Evolutionary conservation across 1,139 yeast species (phyloP), one percentile per base, ranked within the genome.

Genomic region (Debaryomyces psychrophilus): DNA sequence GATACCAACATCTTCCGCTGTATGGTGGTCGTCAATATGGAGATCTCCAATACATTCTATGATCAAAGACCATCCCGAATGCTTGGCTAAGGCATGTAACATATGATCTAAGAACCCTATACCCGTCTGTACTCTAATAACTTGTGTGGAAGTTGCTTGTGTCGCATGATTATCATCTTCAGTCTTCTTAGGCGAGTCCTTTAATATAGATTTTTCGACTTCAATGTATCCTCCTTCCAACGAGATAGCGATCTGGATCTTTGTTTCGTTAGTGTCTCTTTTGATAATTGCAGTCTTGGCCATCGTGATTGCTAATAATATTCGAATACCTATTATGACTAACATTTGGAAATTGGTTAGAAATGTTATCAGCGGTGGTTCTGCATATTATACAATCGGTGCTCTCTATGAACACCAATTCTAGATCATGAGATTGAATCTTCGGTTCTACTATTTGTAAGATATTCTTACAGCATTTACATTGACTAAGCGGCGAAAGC

Each of bases 31-130:
- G 64, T 93, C 99, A 45, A 93, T 92, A 66, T 90, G 96, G 60
- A 90, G 73, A 64, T 93, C 99, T 33, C 99, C 99, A 50, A 87
- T 79, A 68, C 98, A 92, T 61, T 88, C 96, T 23, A 93, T 79
- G 28, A 88, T 74, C 50, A 93, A 67, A 17, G 97, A 89, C 99
- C 99, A 93, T 11, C 99, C 99, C 1, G 95, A 77, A 67, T 93
- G 99, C 63, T 93, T 93, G 37, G 98, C 97, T 56, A 93, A 76
- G 0, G 99, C 99, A 61, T 92, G 97, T 38, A 93, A 75, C 99
- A 93, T 93, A 67, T 93, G 99, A 70, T 93, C 99, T 51, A 93
- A 73, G 64, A 93, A 93, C 1, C 99, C 99, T 46, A 93, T 81
- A 37, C 99, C 99, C 0, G 98, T 87, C 59, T 89, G 89, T 46